phyloP scores from a whole-genome alignment of 2,329 filamentous ascomycete species.

The Pezicula rhizophila region DNA sequence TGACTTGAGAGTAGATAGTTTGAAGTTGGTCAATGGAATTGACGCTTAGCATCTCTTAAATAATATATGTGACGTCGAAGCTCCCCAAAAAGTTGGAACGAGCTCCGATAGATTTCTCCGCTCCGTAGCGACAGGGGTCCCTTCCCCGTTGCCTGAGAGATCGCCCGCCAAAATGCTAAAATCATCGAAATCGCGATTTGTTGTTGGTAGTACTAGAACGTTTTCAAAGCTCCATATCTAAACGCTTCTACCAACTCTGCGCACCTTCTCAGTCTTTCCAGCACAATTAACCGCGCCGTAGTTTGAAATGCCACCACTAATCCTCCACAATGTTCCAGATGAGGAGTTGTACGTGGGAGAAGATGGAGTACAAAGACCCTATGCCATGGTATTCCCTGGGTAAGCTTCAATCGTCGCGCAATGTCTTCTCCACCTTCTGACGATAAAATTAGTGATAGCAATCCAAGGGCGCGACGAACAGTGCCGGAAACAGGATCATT shows the following conservation, averaged over 20 bases:
- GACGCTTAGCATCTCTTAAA: too few relatives aligned
- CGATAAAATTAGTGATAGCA: slow-evolving; percentile 44
- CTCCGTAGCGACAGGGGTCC: too few relatives aligned
- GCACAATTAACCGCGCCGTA: slow-evolving; percentile 1
- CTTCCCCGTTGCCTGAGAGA: slow-evolving; percentile 1
- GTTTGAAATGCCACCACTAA: slow-evolving; percentile 53
- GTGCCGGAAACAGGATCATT: slow-evolving; percentile 59
- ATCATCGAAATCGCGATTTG: too few relatives aligned
- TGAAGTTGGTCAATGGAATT: too few relatives aligned
- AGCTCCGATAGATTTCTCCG: too few relatives aligned
- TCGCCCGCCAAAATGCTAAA: not conserved
- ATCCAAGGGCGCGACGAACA: slow-evolving; percentile 44
- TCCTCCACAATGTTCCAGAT: slow-evolving; percentile 63
- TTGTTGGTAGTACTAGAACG: not conserved
- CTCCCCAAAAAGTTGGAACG: not conserved
- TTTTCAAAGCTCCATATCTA: too few relatives aligned
- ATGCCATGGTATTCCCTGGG: slow-evolving; percentile 61
- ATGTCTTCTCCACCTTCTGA: slow-evolving; percentile 8
- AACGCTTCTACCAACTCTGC: slow-evolving; percentile 3
- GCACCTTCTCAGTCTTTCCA: not conserved
- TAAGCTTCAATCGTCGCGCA: slow-evolving; percentile 30
- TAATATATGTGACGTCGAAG: not conserved
- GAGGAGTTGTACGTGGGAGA: slow-evolving; percentile 62
- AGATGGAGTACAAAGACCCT: slow-evolving; percentile 59
- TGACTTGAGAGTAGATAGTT: not conserved